Evolutionary conservation across 345 rosid species (phyloP), one percentile per base, ranked within the genome.

Genomic region (Noccaea caerulescens): DNA sequence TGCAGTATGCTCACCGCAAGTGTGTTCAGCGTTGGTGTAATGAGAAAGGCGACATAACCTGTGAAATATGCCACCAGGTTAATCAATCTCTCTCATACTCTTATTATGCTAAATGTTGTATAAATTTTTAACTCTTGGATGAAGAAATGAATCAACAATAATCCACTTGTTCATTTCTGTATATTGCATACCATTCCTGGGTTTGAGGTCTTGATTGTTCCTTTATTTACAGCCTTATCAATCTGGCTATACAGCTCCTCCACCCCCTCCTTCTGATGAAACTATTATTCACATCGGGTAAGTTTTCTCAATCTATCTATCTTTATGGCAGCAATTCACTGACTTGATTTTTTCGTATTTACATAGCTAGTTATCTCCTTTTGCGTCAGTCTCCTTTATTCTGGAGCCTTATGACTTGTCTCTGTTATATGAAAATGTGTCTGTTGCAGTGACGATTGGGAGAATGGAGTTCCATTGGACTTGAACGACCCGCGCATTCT

Each of bases 11-110:
- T 0, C 77, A 72, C 25, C 72, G 98, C 84, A 91, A 94, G 77
- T 94, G 99, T 71, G 98, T 94, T 51, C 99, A 94, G 73, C 95
- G 79, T 69, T 94, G 99, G 99, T 94, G 98, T 77, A 79, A 91
- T 49, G 98, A 91, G 86, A 94, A 94, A 75, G 95, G 99, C 34
- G 95, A 91, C 75, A 85, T 80, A 74, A 88, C 80, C 54, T 94
- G 99, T 75, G 99, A 94, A 76, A 94, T 91, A 56, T 94, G 99
- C 47, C 96, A 94, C 80, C 90, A 88, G 91, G 99, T 93, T 91
- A 81, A 66, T 43, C 32, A 6, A n/a, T 25, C 27, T 45, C 43
- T 68, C 39, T 55, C 12, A n/a, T 18, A 36, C 20, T 27, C 45
- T 27, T 9, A 25, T 25, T 25, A 25, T 25, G 13, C 58, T 34